Evolutionary conservation across 2,329 filamentous ascomycete genomes (phyloP), one percentile per base, ranked within the genome.

Genomic region (Scedosporium apiospermum): DNA sequence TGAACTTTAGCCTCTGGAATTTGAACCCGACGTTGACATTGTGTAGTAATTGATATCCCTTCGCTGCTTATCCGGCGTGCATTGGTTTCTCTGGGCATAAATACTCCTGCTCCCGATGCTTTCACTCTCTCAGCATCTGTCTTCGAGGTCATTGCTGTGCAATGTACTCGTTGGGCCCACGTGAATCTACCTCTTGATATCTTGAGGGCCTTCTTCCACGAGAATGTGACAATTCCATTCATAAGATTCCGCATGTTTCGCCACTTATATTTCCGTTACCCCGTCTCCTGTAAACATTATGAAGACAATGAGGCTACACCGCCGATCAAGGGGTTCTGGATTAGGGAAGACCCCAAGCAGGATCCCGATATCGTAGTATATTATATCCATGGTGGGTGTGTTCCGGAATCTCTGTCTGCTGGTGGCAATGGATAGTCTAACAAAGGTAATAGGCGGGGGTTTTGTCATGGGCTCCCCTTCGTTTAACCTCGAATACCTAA

Each of bases 401-500:
- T 23, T 27, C 3, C 21, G 34, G 14, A 51, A 26, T 58, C 14
- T 21, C n/a, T 18, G 7, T 41, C 27, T 18, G 12, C 51, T 16
- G 3, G 7, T 16, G 21, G 7, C 18, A 26, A 30, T 59, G 42
- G 14, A 62, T 55, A n/a, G 21, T 21, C 59, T 55, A 14, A 12
- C 18, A 42, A 16, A 10, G 3, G 30, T 38, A 49, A 18, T 49
- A 89, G 86, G 89, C 16, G 91, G 91, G 23, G 91, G 91, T 0
- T 95, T 96, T 71, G 84, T 85, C 6, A 90, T 96, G 87, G 91
- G 91, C 3, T 91, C 89, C 12, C 79, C 82, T 18, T 89, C 89
- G 75, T 96, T 96, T 73, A 96, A 96, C 72, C 82, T 93, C 42
- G 91, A 96, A 69, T 95, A 93, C 67, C 79, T 96, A 2, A 77